Conservation (phyloP, 495 filamentous ascomycete genomes). For the Aspergillus biplanus region DNA sequence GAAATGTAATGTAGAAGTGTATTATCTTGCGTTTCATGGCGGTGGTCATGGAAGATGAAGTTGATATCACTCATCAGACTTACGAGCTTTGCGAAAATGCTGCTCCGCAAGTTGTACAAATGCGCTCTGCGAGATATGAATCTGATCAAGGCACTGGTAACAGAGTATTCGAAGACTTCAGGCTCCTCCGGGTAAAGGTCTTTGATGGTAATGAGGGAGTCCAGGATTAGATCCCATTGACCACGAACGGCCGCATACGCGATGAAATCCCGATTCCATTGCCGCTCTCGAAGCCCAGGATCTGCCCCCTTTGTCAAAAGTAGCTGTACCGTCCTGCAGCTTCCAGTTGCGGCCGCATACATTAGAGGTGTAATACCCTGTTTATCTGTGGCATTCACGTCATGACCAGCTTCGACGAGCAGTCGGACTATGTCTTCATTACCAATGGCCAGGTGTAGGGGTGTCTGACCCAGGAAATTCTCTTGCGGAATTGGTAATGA, state of each 20-base stretch:
- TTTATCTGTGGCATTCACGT: background rate
- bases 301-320: constrained; percentile 2
- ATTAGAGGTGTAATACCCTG: constrained; percentile 6
- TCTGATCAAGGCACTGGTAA: background rate
- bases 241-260: background rate
- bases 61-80: background rate
- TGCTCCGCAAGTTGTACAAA: background rate
- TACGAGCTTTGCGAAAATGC: background rate
- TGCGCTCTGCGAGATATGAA: background rate
- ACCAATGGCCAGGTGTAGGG: constrained; percentile 1
- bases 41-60: background rate
- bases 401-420: constrained; percentile 6
- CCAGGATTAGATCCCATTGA: constrained; percentile 3
- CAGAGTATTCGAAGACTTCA: background rate
- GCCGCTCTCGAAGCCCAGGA: background rate
- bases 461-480: constrained; percentile 7
- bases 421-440: background rate
- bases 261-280: background rate
- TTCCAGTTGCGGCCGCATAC: constrained; percentile 7
- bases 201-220: background rate
- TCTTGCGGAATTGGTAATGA: background rate
- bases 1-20: constrained; percentile 9
- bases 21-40: background rate
- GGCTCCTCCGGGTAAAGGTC: too few species aligned
- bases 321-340: background rate